Evolutionary conservation across 352 stramenopile genomes (phyloP).

Genomic region (Phytophthora colocasiae): DNA sequence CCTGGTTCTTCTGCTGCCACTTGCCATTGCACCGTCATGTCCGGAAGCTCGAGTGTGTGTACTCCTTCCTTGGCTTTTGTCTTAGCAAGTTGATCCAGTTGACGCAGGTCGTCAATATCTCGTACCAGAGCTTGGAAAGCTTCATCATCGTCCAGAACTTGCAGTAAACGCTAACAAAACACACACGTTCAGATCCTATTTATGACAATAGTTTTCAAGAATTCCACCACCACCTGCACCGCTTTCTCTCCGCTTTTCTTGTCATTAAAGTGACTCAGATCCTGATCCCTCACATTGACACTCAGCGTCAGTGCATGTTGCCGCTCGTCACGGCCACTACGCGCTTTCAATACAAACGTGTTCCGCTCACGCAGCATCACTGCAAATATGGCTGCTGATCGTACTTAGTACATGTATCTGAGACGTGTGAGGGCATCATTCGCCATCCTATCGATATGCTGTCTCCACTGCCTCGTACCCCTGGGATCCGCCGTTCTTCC

Average conservation of each 20-base stretch:
- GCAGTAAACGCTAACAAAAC: constrained; percentile 43
- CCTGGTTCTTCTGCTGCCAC: constrained; percentile 52
- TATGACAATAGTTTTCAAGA: no score
- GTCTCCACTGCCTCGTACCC: constrained; percentile 65
- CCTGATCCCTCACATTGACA: constrained; percentile 63
- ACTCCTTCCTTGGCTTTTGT: constrained; percentile 42
- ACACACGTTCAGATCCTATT: neutral
- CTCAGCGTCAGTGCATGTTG: constrained; percentile 64
- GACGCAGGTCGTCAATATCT: constrained; percentile 54
- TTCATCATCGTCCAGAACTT: constrained; percentile 57
- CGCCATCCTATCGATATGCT: constrained; percentile 43
- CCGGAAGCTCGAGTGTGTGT: constrained; percentile 36
- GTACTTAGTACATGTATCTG: constrained; percentile 12
- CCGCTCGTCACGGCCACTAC: constrained; percentile 48
- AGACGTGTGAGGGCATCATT: constrained; percentile 24
- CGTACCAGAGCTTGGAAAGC: constrained; percentile 62
- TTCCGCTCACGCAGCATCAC: constrained; percentile 68
- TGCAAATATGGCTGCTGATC: neutral
- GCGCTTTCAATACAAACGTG: constrained; percentile 61
- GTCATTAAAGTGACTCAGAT: constrained; percentile 65
- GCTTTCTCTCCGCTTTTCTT: constrained; percentile 29
- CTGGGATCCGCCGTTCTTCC: constrained; percentile 37
- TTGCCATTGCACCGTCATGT: constrained; percentile 70
- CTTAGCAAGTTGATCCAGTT: constrained; percentile 53
- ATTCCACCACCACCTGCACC: constrained; percentile 42